Base-by-base conservation (phyloP, 2,329 filamentous ascomycete genomes). In the Samsoniella hepiali region DNA sequence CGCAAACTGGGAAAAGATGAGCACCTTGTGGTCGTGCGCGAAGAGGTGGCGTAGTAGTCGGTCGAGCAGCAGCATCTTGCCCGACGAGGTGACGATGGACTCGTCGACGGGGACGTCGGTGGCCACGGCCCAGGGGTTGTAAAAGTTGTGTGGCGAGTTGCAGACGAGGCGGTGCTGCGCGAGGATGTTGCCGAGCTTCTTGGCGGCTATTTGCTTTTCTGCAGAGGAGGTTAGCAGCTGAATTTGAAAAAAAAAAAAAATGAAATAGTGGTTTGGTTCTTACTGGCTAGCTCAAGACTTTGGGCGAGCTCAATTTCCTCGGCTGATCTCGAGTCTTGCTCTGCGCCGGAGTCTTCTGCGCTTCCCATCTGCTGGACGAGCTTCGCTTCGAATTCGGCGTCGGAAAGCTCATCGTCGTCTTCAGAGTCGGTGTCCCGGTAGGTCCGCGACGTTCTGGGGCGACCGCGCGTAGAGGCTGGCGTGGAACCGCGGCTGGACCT, bases 1-100 rank as follows among this genome's bases (percentile, higher is more conserved):
- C 64, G 93, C 96, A 78, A 99, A 99, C 72, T 99, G 95, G 0
- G 91, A 96, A 76, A 99, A 99, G 58, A 99, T 92, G 53, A 99
- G 84, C 34, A 98, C 89, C 72, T 98, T 98, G 78, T 97, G 93
- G 3, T 85, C 89, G 1, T 85, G 82, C 0, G 79, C 68, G 64
- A 99, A 89, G 0, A 99, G 82, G 2, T 82, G 82, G 0, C 91
- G 90, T 0, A 99, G 83, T 0, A 99, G 82, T 0, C 92, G 87
- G 73, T 99, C 95, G 0, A 99, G 84, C 0, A 99, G 84, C 2
- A 97, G 84, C 92, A 99, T 97, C 74, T 99, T 99, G 15, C 95
- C 95, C 0, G 93, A 97, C 0, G 91, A 87, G 0, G 90, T 94
- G 40, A 99, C 85, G 6, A 99, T 84, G 1, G 84, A 89, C 71